These are phyloP conservation scores for Sporothrix mexicana DNA, from an alignment of 2,329 filamentous ascomycete genomes.

Conservation along the genomic window DNA sequence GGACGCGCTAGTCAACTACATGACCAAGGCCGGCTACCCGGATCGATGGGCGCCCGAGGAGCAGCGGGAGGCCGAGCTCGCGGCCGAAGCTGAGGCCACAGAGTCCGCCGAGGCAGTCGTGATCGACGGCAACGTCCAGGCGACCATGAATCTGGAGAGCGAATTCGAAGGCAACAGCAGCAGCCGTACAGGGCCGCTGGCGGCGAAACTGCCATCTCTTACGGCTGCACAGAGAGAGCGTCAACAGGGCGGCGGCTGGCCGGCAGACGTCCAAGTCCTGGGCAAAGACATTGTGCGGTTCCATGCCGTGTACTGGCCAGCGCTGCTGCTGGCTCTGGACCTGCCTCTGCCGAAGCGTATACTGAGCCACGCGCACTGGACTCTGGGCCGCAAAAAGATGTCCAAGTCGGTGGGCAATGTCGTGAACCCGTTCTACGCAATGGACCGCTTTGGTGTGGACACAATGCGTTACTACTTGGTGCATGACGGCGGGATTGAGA, in stretches of 20 bases:
- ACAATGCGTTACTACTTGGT: conserved; percentile 88
- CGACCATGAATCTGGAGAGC: neutral
- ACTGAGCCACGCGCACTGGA: conserved; percentile 94
- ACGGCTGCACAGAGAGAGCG: conserved; percentile 50
- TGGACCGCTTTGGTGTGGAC: conserved; percentile 87
- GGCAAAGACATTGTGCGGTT: conserved; percentile 97
- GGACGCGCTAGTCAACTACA: conserved; percentile 92
- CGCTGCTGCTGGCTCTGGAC: conserved; percentile 86
- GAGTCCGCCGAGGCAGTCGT: conserved; percentile 5
- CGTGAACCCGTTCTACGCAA: conserved; percentile 89
- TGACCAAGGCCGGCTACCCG: conserved; percentile 86
- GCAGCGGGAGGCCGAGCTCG: conserved; percentile 19
- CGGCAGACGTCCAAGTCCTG: conserved; percentile 87
- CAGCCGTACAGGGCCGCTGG: neutral
- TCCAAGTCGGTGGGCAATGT: conserved; percentile 95
- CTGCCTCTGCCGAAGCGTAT: conserved; percentile 79
- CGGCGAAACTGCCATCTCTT: neutral
- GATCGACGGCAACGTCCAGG: conserved; percentile 29
- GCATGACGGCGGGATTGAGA: conserved; percentile 74
- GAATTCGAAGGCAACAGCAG: neutral
- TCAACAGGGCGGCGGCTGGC: conserved; percentile 70
- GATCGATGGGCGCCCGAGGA: conserved; percentile 61
- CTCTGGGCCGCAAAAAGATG: conserved; percentile 90
- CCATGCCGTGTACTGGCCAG: conserved; percentile 98
- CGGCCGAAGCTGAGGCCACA: conserved; percentile 21